phyloP scores from a whole-genome alignment of 768 basidiomycete genomes.

The Pholiota molesta region DNA sequence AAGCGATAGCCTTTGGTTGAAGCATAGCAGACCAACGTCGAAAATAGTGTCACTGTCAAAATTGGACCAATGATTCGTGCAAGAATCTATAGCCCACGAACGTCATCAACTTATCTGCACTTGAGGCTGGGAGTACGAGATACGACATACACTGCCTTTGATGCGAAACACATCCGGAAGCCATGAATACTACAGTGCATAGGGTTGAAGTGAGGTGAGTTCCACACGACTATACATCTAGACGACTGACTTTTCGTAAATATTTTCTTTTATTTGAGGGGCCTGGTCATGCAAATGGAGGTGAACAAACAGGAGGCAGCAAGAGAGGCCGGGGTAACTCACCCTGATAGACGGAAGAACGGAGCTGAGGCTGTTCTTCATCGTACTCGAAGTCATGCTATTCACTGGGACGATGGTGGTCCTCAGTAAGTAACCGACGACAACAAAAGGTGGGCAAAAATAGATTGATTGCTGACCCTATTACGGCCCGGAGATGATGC shows the following conservation, averaged over 20 bases:
- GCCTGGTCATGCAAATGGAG: conserved; percentile 21
- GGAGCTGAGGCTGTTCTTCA: conserved; percentile 34
- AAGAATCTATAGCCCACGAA: conserved; percentile 56
- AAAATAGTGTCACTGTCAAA: conserved; percentile 78
- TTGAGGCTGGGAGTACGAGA: background rate
- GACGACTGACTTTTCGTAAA: conserved; percentile 49
- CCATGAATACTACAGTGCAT: conserved; percentile 73
- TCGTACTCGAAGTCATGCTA: conserved; percentile 20
- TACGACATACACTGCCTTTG: conserved; percentile 74
- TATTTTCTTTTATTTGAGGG: conserved; percentile 53
- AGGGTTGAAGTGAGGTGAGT: background rate
- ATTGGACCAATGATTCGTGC: conserved; percentile 79
- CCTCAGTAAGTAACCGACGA: background rate
- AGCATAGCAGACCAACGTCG: conserved; percentile 61
- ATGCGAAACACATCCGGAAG: conserved; percentile 84
- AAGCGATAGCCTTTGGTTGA: conserved; percentile 60
- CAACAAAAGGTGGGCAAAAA: no score
- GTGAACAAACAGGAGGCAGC: background rate
- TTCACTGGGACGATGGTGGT: background rate
- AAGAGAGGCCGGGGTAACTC: conserved; percentile 1
- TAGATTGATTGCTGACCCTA: background rate
- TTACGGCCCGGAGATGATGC: background rate
- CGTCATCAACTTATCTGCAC: background rate
- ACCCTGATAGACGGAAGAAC: conserved; percentile 33
- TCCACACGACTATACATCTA: background rate